These are phyloP conservation scores for Trypethelium eluteriae DNA, from an alignment of 495 filamentous ascomycete species.

Conservation along the genomic window DNA sequence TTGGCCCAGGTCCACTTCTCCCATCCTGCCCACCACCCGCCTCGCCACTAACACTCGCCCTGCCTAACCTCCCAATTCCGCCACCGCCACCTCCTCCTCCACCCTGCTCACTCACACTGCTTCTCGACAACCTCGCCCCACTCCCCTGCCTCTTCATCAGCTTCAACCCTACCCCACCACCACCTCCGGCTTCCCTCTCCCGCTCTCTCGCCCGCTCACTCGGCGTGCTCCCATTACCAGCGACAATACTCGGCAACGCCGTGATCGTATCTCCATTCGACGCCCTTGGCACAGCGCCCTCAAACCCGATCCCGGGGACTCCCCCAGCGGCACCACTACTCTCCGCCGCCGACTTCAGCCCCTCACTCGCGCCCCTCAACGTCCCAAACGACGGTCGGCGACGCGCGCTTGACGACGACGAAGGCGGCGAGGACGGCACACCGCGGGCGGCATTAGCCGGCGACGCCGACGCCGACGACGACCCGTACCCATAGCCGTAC, in stretches of 20 bases:
- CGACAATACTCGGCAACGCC: conserved; percentile 28
- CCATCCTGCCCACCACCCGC: neutral
- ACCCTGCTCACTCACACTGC: neutral
- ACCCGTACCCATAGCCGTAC: neutral
- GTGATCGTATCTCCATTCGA: conserved; percentile 25
- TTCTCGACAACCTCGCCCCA: neutral
- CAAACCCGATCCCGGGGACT: conserved; percentile 10
- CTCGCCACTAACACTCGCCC: conserved; percentile 3
- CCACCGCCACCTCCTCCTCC: neutral
- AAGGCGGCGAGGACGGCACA: neutral
- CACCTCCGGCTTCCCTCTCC: conserved; percentile 26
- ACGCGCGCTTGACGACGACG: neutral
- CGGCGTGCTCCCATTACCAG: conserved; percentile 29
- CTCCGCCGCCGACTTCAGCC: no score
- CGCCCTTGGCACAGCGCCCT: neutral
- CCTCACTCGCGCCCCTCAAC: neutral
- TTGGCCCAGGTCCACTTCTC: neutral
- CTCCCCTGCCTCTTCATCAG: conserved; percentile 18
- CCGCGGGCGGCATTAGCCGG: no score
- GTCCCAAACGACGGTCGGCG: neutral
- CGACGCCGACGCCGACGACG: no score
- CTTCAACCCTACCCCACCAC: conserved; percentile 27
- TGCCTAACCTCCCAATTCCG: neutral
- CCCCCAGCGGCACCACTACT: conserved; percentile 6
- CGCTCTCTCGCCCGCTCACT: conserved; percentile 26